Evolutionary conservation across 2,329 filamentous ascomycete genomes (phyloP).

Genomic region (Fusarium scirpi): DNA sequence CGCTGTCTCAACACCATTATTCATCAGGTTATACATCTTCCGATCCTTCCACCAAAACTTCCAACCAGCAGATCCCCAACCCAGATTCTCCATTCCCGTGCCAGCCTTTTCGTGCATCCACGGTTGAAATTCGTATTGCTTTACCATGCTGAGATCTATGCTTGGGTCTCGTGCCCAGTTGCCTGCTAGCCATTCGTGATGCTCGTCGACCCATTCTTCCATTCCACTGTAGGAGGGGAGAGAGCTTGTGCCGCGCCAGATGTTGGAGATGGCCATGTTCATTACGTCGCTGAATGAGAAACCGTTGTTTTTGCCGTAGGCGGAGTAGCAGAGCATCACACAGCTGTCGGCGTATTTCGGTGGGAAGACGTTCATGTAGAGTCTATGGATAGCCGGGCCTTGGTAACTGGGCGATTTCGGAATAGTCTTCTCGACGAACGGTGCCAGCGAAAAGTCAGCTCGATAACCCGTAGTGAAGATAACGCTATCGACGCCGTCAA

Average conservation of each 20-base stretch:
- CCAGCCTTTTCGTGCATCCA: slow-evolving; percentile 56
- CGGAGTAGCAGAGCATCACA: slow-evolving; percentile 26
- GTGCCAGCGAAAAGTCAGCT: slow-evolving; percentile 17
- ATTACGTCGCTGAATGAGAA: slow-evolving; percentile 36
- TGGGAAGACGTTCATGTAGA: slow-evolving; percentile 28
- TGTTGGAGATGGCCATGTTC: slow-evolving; percentile 30
- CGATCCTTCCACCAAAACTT: slow-evolving; percentile 55
- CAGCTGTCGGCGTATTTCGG: slow-evolving; percentile 27
- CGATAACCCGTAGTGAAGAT: slow-evolving; percentile 23
- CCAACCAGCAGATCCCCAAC: slow-evolving; percentile 57
- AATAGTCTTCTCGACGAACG: slow-evolving; percentile 8
- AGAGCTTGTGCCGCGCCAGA: slow-evolving; percentile 25
- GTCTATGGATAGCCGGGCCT: slow-evolving; percentile 5
- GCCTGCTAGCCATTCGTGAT: slow-evolving; percentile 18
- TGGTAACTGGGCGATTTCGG: neutral
- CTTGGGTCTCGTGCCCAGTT: slow-evolving; percentile 17
- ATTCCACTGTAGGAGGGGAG: neutral
- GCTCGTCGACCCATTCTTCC: slow-evolving; percentile 29
- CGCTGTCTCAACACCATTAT: slow-evolving; percentile 55
- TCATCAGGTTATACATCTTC: slow-evolving; percentile 54
- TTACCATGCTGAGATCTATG: slow-evolving; percentile 41
- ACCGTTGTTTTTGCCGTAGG: slow-evolving; percentile 27
- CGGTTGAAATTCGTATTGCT: slow-evolving; percentile 50
- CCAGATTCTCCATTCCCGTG: slow-evolving; percentile 57
- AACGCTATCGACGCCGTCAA: slow-evolving; percentile 16